Evolutionary conservation across 208 protist species (phyloP).

Genomic region (Leishmania arabica): DNA sequence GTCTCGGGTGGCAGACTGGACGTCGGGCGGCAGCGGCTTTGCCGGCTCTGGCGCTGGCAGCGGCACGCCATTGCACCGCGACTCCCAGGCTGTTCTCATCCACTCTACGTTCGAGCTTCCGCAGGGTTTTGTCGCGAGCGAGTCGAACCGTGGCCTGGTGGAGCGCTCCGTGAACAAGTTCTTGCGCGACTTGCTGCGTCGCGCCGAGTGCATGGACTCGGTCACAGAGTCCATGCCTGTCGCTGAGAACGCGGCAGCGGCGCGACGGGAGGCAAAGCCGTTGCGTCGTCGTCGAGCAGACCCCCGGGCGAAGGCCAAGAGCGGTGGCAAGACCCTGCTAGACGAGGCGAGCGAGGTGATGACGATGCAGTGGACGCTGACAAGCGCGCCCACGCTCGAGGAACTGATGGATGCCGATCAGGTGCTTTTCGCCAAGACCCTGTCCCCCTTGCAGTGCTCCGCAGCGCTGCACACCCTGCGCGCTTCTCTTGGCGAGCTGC

Average conservation of each 20-base stretch:
- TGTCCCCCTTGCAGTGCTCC: slow-evolving; percentile 88
- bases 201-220: slow-evolving; percentile 83
- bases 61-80: background rate
- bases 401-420: slow-evolving; percentile 93
- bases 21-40: slow-evolving; percentile 3
- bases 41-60: background rate
- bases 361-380: slow-evolving; percentile 72
- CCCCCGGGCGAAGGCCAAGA: slow-evolving; percentile 15
- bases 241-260: slow-evolving; percentile 75
- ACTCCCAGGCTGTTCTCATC: slow-evolving; percentile 27
- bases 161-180: slow-evolving; percentile 91
- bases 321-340: slow-evolving; percentile 54
- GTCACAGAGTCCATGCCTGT: slow-evolving; percentile 76
- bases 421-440: slow-evolving; percentile 71
- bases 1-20: slow-evolving; percentile 9
- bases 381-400: slow-evolving; percentile 74
- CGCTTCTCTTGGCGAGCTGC: slow-evolving; percentile 74
- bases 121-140: slow-evolving; percentile 70
- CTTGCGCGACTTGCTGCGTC: slow-evolving; percentile 84
- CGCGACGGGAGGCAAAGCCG: slow-evolving; percentile 73
- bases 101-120: slow-evolving; percentile 85
- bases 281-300: slow-evolving; percentile 61
- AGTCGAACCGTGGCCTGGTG: slow-evolving; percentile 75
- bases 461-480: slow-evolving; percentile 87
- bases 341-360: slow-evolving; percentile 90